Evolutionary conservation across 176 grass and related monocot genomes (phyloP).

Genomic region (Carex littledalei): DNA sequence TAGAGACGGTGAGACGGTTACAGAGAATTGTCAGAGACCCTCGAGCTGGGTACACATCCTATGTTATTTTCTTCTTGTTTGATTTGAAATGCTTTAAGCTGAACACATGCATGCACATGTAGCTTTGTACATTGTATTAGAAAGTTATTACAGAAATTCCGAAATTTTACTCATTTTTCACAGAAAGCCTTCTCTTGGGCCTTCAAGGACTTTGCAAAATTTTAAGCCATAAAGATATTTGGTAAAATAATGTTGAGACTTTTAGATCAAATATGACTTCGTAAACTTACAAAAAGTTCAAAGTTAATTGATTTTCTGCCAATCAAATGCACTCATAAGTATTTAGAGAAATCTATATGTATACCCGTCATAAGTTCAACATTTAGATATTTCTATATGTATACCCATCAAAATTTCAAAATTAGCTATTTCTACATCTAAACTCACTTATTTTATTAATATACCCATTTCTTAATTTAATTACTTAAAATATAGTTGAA

Average conservation of each 20-base stretch:
- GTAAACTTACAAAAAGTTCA: not conserved
- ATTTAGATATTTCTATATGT: too few relatives aligned
- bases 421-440: too few relatives aligned
- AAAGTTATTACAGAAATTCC: not conserved
- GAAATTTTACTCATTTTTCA: not conserved
- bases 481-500: too few relatives aligned
- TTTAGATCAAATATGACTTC: not conserved
- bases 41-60: slow-evolving; percentile 52
- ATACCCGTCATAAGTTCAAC: too few relatives aligned
- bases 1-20: slow-evolving; percentile 78
- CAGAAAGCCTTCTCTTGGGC: not conserved
- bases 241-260: not conserved
- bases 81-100: not conserved
- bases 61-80: not conserved
- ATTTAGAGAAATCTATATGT: not conserved
- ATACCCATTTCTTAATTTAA: too few relatives aligned
- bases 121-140: not conserved
- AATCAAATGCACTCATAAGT: not conserved
- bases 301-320: not conserved
- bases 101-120: not conserved
- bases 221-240: not conserved
- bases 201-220: not conserved
- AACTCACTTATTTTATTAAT: too few relatives aligned
- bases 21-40: slow-evolving; percentile 92
- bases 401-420: too few relatives aligned